Conservation (phyloP, 257 asterid species). For the Lavandula angustifolia region DNA sequence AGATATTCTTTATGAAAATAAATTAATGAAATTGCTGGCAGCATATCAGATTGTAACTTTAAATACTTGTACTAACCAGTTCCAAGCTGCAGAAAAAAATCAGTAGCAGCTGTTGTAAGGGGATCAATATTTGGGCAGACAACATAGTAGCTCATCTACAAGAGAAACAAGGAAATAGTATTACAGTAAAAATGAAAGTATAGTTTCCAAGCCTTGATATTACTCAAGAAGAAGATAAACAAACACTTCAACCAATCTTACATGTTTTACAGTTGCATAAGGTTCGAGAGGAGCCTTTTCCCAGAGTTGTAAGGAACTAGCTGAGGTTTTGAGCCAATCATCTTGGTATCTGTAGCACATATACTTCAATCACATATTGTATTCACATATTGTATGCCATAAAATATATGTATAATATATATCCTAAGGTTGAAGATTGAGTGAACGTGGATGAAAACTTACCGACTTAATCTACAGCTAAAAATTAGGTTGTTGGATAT, state of each 20-base stretch:
- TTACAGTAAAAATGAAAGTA: constrained; percentile 23
- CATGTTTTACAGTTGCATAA: constrained; percentile 88
- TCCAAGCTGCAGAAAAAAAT: constrained; percentile 98
- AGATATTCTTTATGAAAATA: background rate
- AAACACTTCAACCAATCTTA: constrained; percentile 39
- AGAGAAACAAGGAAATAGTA: constrained; percentile 27
- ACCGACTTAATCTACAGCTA: no score
- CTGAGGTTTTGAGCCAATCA: constrained; percentile 96
- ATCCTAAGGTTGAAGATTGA: no score
- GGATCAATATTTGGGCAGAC: constrained; percentile 98
- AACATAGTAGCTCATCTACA: constrained; percentile 90
- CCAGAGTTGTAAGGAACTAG: constrained; percentile 85
- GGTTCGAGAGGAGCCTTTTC: constrained; percentile 99
- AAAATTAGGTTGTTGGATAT: background rate
- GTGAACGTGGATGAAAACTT: no score
- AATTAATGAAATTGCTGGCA: constrained; percentile 9
- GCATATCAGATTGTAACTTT: constrained; percentile 15
- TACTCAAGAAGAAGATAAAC: background rate
- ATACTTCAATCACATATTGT: constrained; percentile 30
- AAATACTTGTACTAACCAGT: constrained; percentile 65
- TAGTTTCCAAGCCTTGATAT: constrained; percentile 24
- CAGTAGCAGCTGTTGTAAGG: constrained; percentile 83
- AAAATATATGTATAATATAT: constrained; percentile 23
- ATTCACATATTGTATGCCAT: constrained; percentile 10
- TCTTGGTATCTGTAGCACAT: constrained; percentile 80